These are phyloP conservation scores for Cucurbita argyrosperma DNA, from an alignment of 306 rosid genomes.

Conservation along the genomic window DNA sequence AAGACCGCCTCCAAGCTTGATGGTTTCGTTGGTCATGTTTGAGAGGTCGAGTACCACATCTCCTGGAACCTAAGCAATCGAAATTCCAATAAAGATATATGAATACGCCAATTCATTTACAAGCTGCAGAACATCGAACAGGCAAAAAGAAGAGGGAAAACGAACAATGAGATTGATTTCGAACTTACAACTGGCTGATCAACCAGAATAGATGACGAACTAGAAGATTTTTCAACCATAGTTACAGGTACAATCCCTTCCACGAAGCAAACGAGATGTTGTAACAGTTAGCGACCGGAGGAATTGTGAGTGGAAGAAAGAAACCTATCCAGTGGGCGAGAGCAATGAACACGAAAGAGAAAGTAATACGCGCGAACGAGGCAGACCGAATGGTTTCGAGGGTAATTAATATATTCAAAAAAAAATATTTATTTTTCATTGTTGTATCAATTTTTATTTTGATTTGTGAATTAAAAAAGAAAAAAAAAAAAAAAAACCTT, in stretches of 20 bases:
- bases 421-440: too few relatives aligned
- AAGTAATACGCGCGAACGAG: background rate
- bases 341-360: background rate
- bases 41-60: constrained; percentile 81
- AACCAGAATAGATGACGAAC: constrained; percentile 20
- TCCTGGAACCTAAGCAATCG: constrained; percentile 53
- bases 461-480: too few relatives aligned
- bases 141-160: background rate
- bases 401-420: background rate
- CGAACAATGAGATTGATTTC: background rate
- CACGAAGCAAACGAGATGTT: background rate
- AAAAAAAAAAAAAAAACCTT: too few relatives aligned
- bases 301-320: background rate
- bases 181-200: constrained; percentile 44
- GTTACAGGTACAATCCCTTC: background rate
- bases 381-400: background rate
- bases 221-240: constrained; percentile 32
- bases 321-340: background rate
- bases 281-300: background rate
- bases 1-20: constrained; percentile 86
- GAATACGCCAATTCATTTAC: background rate
- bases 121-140: background rate
- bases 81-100: background rate
- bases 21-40: constrained; percentile 60
- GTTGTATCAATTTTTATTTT: too few relatives aligned